Conservation (phyloP, 805 yeast species). For the Vanderwaltozyma yarrowii region DNA sequence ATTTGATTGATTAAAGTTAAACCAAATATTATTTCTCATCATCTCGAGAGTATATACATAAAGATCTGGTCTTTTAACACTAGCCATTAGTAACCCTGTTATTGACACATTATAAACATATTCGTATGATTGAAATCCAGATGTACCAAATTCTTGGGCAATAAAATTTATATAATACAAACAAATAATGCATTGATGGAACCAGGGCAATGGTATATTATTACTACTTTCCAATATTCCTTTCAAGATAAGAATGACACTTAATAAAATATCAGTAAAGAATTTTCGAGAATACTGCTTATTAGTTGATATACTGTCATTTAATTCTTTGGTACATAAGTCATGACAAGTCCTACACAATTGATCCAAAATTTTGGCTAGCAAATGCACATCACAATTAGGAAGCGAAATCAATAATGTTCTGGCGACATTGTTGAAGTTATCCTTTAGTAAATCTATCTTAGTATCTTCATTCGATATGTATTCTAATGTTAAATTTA, state of each 20-base stretch:
- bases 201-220: slow-evolving; percentile 6
- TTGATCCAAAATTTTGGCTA: slow-evolving; percentile 5
- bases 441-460: background rate
- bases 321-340: slow-evolving; percentile 9
- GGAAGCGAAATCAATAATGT: slow-evolving; percentile 12
- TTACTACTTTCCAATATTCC: slow-evolving; percentile 8
- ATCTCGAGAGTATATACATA: slow-evolving; percentile 6
- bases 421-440: slow-evolving; percentile 17
- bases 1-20: slow-evolving; percentile 10
- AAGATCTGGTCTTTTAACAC: background rate
- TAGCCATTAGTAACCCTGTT: slow-evolving; percentile 5
- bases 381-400: background rate
- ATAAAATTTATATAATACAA: slow-evolving; percentile 18
- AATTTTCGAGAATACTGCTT: slow-evolving; percentile 9
- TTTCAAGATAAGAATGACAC: slow-evolving; percentile 11
- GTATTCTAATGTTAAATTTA: slow-evolving; percentile 1
- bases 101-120: slow-evolving; percentile 14
- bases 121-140: slow-evolving; percentile 22
- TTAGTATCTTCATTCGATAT: background rate
- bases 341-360: slow-evolving; percentile 6
- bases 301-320: slow-evolving; percentile 1
- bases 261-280: slow-evolving; percentile 15
- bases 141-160: slow-evolving; percentile 15
- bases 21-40: slow-evolving; percentile 11
- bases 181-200: slow-evolving; percentile 8